Conservation (phyloP, 1,139 yeast species). For the Suhomyces bribrorum region DNA sequence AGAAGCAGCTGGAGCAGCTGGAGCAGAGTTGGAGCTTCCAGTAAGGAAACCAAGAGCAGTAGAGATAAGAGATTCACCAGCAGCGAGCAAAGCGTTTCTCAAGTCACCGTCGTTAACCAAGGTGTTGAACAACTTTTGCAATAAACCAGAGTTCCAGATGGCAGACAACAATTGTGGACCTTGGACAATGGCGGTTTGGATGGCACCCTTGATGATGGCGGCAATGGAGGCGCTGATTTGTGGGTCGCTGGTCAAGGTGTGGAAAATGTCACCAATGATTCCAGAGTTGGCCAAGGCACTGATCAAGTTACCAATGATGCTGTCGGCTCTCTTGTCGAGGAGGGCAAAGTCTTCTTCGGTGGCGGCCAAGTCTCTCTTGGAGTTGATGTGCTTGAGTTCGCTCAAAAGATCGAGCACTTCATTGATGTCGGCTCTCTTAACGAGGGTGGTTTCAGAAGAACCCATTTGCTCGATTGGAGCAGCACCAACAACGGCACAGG, state of each 20-base stretch:
- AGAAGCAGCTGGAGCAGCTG: conserved; percentile 22
- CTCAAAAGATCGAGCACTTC: conserved; percentile 37
- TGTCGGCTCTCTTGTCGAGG: conserved; percentile 42
- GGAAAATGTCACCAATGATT: conserved; percentile 39
- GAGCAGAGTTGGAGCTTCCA: conserved; percentile 20
- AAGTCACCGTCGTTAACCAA: conserved; percentile 38
- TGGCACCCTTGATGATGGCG: conserved; percentile 33
- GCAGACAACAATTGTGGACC: conserved; percentile 48
- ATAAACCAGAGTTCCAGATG: conserved; percentile 46
- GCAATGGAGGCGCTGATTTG: conserved; percentile 29
- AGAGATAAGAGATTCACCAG: conserved; percentile 37
- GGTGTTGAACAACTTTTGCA: conserved; percentile 35
- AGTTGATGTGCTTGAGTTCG: conserved; percentile 34
- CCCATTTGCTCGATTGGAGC: conserved; percentile 34
- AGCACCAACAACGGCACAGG: conserved; percentile 42
- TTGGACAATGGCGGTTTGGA: conserved; percentile 40
- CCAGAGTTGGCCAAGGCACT: conserved; percentile 44
- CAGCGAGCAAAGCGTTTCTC: conserved; percentile 36
- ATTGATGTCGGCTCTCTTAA: conserved; percentile 40
- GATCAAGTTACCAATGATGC: conserved; percentile 38
- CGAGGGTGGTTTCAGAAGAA: conserved; percentile 25
- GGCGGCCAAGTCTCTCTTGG: conserved; percentile 31
- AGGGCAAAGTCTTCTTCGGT: conserved; percentile 29
- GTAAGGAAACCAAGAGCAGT: conserved; percentile 35
- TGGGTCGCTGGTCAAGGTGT: conserved; percentile 36